A percentile compares a stretch with the other conserved stretches of the same genome.
Conservation (phyloP, 1,284 basidiomycete species). For the Cryptococcus sp. region DNA sequence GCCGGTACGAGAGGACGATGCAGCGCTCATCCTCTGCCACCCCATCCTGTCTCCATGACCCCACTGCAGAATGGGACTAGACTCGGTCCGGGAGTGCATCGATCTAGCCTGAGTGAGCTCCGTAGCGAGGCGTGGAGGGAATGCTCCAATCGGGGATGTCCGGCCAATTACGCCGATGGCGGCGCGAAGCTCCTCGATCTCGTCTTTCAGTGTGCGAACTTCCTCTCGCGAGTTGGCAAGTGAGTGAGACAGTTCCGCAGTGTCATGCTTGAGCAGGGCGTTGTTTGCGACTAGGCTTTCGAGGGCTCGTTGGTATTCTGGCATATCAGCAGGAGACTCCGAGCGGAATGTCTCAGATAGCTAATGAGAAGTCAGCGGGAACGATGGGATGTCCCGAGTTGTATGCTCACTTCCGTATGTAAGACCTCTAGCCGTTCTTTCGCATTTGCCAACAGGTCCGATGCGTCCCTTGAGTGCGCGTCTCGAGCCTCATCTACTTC, state of each 20-base stretch:
- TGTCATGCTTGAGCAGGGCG: conserved; percentile 75
- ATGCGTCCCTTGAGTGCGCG: conserved; percentile 67
- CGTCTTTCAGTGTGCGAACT: conserved; percentile 66
- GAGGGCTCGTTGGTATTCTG: conserved; percentile 61
- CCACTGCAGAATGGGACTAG: conserved; percentile 24
- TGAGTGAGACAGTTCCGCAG: conserved; percentile 71
- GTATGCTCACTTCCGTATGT: conserved; percentile 52
- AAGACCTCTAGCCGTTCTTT: conserved; percentile 66
- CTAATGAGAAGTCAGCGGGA: conserved; percentile 13
- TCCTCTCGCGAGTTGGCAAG: conserved; percentile 77
- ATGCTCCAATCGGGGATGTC: conserved; percentile 21
- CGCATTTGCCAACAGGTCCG: conserved; percentile 71
- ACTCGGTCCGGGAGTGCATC: conserved; percentile 30
- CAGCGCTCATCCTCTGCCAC: conserved; percentile 29
- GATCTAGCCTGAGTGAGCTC: conserved; percentile 30
- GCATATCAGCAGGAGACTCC: conserved; percentile 40
- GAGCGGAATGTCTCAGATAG: conserved; percentile 41
- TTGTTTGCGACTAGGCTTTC: conserved; percentile 82
- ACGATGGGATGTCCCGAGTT: not conserved
- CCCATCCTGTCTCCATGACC: conserved; percentile 15
- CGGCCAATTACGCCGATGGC: conserved; percentile 27
- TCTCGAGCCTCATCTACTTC: conserved; percentile 67
- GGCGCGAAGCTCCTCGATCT: conserved; percentile 67
- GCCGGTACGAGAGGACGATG: conserved; percentile 15
- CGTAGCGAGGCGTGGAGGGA: conserved; percentile 31